Conservation (phyloP, 345 rosid genomes). For the Camelina hispida region DNA sequence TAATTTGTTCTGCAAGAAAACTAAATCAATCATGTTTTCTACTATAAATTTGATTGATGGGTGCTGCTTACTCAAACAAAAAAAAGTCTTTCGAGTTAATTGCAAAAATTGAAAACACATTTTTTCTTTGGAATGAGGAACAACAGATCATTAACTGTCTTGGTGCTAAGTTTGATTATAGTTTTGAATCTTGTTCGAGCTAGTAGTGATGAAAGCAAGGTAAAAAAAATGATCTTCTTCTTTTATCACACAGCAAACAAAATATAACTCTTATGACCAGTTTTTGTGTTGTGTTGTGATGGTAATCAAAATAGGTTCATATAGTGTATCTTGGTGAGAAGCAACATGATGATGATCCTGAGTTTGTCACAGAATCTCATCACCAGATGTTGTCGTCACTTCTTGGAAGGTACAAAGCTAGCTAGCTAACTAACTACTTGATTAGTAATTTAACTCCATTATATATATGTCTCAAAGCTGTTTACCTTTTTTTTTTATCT, state of each 20-base stretch:
- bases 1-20: conserved; percentile 23
- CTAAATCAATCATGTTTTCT: background rate
- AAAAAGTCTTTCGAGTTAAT: background rate
- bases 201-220: conserved; percentile 34
- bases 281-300: conserved; percentile 13
- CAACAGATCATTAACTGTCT: conserved; percentile 2
- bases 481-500: background rate
- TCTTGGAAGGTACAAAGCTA: conserved; percentile 40
- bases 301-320: conserved; percentile 31
- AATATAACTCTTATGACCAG: background rate
- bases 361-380: conserved; percentile 39
- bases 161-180: conserved; percentile 22
- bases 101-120: background rate
- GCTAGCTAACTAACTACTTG: background rate
- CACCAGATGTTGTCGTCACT: conserved; percentile 38
- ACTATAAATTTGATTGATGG: background rate
- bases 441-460: background rate
- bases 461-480: background rate
- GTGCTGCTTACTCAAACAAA: background rate
- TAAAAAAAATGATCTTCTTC: background rate
- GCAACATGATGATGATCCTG: conserved; percentile 46
- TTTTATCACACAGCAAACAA: background rate
- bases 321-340: conserved; percentile 49
- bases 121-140: conserved; percentile 4
- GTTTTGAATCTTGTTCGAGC: conserved; percentile 7